Base-by-base conservation (phyloP, 352 stramenopile species). In the Globisporangium heterothallicum region DNA sequence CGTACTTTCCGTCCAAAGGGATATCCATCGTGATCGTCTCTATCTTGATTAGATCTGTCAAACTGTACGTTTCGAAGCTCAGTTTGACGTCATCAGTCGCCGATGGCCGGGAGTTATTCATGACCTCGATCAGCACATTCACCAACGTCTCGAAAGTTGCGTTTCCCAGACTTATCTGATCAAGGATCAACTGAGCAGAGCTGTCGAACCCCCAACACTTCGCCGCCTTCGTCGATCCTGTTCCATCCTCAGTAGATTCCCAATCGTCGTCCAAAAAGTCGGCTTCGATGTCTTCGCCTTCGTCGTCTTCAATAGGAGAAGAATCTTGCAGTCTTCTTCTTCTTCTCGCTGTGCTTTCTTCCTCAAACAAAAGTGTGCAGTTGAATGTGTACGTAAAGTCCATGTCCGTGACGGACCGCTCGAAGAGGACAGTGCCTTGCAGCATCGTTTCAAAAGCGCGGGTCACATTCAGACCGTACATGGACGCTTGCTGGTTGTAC, bases 11-110 rank as follows among this genome's bases (percentile, higher is more conserved):
- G 12, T 58, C 49, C 7, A 63, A 42, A 10, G 56, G 48, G 19
- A 63, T 43, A 13, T 63, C 56, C 13, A 63, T 24, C 32, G 56
- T 53, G 25, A 63, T 53, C 8, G 49, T 43, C 18, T 63, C 48
- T 27, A 63, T 47, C 41, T n/a, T n/a, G 16, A 63, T 52, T 26
- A 53, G 18, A 36, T 57, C 27, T 8, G 56, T 52, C 32, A 63
- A 24, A 4, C 27, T 25, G 34, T 49, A 43, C 41, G 35, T 48
- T 16, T 54, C 25, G 25, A 63, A 63, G 18, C 42, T 40, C 30
- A 63, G 55, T 16, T 47, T 22, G 42, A 45, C 32, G 7, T n/a
- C 32, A 40, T 52, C 40, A 14, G 35, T 40, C 22, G 54, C 10
- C 21, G 35, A 21, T n/a, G 35, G 45, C n/a, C 14, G 32, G 8